Percentiles rank a stretch among this genome's conserved stretches.
Evolutionary conservation across 179 eudicot species (phyloP).

Genomic region (Beta corolliflora): DNA sequence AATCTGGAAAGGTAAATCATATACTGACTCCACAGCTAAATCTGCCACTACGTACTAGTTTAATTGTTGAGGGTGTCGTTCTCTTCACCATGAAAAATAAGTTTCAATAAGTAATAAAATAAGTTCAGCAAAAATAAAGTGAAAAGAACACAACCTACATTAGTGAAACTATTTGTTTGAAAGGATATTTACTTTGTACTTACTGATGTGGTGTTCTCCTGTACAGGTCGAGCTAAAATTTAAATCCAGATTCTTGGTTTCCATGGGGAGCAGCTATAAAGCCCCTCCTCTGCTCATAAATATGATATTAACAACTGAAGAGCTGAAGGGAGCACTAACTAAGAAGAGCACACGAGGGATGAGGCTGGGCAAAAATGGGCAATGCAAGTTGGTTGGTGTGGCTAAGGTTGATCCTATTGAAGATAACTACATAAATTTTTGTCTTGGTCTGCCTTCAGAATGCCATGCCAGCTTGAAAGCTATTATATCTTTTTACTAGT

Average conservation of each 20-base stretch:
- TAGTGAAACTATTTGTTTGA: background rate
- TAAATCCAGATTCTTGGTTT: constrained; percentile 53
- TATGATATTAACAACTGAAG: constrained; percentile 65
- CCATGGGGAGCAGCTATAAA: constrained; percentile 51
- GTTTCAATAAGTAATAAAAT: too few relatives aligned
- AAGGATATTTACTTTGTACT: background rate
- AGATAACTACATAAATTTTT: constrained; percentile 52
- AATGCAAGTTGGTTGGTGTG: constrained; percentile 72
- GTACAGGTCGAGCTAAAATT: constrained; percentile 51
- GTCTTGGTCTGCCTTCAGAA: constrained; percentile 65
- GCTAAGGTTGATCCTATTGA: constrained; percentile 52
- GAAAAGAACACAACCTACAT: background rate
- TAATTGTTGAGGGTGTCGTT: too few relatives aligned
- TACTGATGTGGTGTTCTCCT: background rate
- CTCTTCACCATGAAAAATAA: too few relatives aligned
- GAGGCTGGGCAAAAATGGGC: constrained; percentile 53
- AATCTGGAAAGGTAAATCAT: constrained; percentile 55
- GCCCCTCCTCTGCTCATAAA: constrained; percentile 57
- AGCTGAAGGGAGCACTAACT: constrained; percentile 41
- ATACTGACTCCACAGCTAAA: too few relatives aligned
- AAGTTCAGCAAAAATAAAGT: too few relatives aligned
- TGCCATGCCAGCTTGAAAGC: constrained; percentile 60
- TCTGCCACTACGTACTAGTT: background rate
- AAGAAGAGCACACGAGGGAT: constrained; percentile 58
- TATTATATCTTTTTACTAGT: constrained; percentile 39